Percentiles rank a stretch among this genome's conserved stretches.
Conservation (phyloP, 805 yeast species). For the Spathaspora hagerdaliae region DNA sequence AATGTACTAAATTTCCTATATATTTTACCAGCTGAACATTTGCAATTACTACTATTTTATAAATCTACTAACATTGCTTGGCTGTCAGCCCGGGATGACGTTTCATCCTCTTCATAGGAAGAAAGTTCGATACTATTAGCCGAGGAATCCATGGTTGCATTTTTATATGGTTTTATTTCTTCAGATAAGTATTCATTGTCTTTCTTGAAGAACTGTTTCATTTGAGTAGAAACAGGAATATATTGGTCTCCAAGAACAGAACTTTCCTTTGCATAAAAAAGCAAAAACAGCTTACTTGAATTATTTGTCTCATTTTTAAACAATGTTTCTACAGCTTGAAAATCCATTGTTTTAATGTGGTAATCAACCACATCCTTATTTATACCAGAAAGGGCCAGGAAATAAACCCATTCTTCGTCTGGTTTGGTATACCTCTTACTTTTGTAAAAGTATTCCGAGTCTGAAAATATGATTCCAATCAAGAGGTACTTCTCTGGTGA, state of each 20-base stretch:
- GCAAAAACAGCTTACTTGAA: constrained; percentile 10
- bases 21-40: no score
- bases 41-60: not conserved
- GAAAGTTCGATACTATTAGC: not conserved
- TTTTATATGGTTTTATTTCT: not conserved
- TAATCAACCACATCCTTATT: constrained; percentile 13
- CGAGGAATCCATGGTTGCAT: no score
- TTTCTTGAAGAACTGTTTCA: constrained; percentile 12
- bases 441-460: constrained; percentile 24
- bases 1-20: no score
- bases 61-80: not conserved
- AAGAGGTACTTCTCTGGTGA: constrained; percentile 20
- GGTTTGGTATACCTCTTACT: constrained; percentile 7
- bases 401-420: constrained; percentile 19
- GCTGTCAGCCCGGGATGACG: not conserved
- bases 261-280: constrained; percentile 16
- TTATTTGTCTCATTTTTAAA: constrained; percentile 12
- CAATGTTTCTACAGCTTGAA: constrained; percentile 14
- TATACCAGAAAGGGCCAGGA: constrained; percentile 6
- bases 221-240: constrained; percentile 6
- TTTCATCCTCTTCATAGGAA: constrained; percentile 1
- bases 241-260: constrained; percentile 4
- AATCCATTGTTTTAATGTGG: constrained; percentile 15
- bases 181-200: constrained; percentile 13
- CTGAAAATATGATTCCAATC: constrained; percentile 29